A percentile compares a stretch with the other conserved stretches of the same genome.
phyloP scores from a whole-genome alignment of 192 early-diverging fungal species.

The Diversispora epigaea region DNA sequence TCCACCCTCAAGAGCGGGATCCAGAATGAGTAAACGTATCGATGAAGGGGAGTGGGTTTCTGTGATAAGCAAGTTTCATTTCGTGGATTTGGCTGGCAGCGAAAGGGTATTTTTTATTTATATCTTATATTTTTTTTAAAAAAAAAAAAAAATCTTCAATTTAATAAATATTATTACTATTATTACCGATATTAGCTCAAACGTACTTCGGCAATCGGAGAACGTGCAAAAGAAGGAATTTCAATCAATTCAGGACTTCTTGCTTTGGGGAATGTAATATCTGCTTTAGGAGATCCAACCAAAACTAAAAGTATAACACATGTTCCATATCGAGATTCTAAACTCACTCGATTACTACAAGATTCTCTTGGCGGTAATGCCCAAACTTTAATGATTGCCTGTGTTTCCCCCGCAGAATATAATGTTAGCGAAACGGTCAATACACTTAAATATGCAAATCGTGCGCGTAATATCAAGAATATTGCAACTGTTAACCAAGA shows the following conservation, averaged over 20 bases:
- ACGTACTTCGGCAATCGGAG: conserved; percentile 88
- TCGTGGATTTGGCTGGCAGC: conserved; percentile 99
- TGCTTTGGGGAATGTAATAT: conserved; percentile 97
- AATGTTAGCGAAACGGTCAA: conserved; percentile 91
- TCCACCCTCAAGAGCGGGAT: conserved; percentile 24
- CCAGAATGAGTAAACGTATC: conserved; percentile 16
- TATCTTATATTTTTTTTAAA: background rate
- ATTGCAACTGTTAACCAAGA: conserved; percentile 79
- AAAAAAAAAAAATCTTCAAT: background rate
- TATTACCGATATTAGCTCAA: conserved; percentile 58
- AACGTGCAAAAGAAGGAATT: conserved; percentile 93
- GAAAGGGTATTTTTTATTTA: conserved; percentile 61
- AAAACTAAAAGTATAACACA: conserved; percentile 61
- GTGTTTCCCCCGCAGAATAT: conserved; percentile 82
- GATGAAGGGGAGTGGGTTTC: conserved; percentile 62
- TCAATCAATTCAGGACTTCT: conserved; percentile 94
- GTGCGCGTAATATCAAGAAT: conserved; percentile 96
- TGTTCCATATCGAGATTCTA: conserved; percentile 96
- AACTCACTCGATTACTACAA: conserved; percentile 94
- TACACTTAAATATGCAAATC: conserved; percentile 94
- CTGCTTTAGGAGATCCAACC: conserved; percentile 82
- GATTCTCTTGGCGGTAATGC: conserved; percentile 95
- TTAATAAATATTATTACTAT: conserved; percentile 4
- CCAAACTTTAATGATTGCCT: conserved; percentile 93
- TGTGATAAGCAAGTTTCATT: conserved; percentile 90